phyloP scores from a whole-genome alignment of 805 yeast genomes.

The Candida morakotiae region DNA sequence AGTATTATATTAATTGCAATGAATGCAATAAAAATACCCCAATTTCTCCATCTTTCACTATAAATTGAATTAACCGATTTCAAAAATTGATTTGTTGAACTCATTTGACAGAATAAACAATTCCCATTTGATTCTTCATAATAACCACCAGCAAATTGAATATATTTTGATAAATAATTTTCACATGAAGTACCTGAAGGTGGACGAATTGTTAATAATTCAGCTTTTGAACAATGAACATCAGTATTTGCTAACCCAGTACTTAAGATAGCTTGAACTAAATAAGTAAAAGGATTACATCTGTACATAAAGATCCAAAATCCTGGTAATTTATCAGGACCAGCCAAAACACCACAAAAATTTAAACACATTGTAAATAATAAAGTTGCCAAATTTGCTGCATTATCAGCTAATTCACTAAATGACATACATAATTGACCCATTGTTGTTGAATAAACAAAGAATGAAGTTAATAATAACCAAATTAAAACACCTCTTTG shows the following conservation, averaged over 20 bases:
- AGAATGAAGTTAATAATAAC: slow-evolving; percentile 24
- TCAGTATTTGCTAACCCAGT: slow-evolving; percentile 25
- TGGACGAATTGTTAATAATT: slow-evolving; percentile 17
- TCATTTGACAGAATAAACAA: slow-evolving; percentile 61
- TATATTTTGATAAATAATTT: slow-evolving; percentile 24
- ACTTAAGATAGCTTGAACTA: slow-evolving; percentile 50
- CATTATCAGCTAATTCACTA: slow-evolving; percentile 29
- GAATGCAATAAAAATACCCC: slow-evolving; percentile 47
- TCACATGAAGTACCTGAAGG: slow-evolving; percentile 20
- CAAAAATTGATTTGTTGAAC: slow-evolving; percentile 58
- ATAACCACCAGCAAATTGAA: slow-evolving; percentile 44
- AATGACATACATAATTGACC: slow-evolving; percentile 28
- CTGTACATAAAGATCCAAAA: slow-evolving; percentile 75
- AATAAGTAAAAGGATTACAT: slow-evolving; percentile 64
- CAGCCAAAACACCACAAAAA: slow-evolving; percentile 35
- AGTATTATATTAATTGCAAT: slow-evolving; percentile 30
- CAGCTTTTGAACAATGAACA: slow-evolving; percentile 32
- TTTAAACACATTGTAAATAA: slow-evolving; percentile 31
- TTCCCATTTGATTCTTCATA: slow-evolving; percentile 40
- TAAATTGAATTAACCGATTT: slow-evolving; percentile 38
- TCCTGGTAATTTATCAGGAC: slow-evolving; percentile 25
- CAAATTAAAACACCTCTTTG: slow-evolving; percentile 37
- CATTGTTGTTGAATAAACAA: slow-evolving; percentile 22
- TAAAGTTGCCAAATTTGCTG: slow-evolving; percentile 27
- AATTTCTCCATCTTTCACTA: slow-evolving; percentile 63